These are phyloP conservation scores for Juncus effusus DNA, from an alignment of 176 grass and related monocot genomes.

Conservation along the genomic window DNA sequence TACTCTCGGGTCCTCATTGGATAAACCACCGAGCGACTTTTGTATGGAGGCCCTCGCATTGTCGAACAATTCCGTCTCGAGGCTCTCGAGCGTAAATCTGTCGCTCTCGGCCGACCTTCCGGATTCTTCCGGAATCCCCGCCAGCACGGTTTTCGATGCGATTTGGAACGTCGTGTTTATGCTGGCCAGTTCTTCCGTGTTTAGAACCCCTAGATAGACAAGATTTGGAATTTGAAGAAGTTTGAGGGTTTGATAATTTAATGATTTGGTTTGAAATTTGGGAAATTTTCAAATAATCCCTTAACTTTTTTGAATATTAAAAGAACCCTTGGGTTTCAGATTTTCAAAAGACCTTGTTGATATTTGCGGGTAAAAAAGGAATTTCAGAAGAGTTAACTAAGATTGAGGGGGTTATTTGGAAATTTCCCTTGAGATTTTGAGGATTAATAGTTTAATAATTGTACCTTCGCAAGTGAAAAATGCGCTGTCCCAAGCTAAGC, in stretches of 20 bases:
- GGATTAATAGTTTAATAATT: background rate
- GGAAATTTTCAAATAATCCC: background rate
- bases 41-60: slow-evolving; percentile 71
- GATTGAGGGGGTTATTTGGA: too few species aligned
- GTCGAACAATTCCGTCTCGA: slow-evolving; percentile 72
- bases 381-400: too few species aligned
- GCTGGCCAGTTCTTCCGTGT: slow-evolving; percentile 61
- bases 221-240: too few species aligned
- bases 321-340: too few species aligned
- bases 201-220: slow-evolving; percentile 54
- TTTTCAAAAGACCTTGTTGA: too few species aligned
- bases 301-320: too few species aligned
- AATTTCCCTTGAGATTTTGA: too few species aligned
- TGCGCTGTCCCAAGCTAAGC: slow-evolving; percentile 82
- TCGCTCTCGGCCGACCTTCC: slow-evolving; percentile 53
- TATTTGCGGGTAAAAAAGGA: too few species aligned
- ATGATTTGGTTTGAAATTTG: background rate
- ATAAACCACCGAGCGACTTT: slow-evolving; percentile 44
- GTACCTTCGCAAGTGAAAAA: slow-evolving; percentile 79
- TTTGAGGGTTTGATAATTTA: too few species aligned
- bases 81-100: slow-evolving; percentile 50
- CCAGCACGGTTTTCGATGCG: slow-evolving; percentile 34
- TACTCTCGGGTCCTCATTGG: slow-evolving; percentile 30
- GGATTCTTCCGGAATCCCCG: slow-evolving; percentile 62
- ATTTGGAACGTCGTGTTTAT: slow-evolving; percentile 63